phyloP scores from a whole-genome alignment of 2,329 filamentous ascomycete genomes.

The Aspergillus terreus region DNA sequence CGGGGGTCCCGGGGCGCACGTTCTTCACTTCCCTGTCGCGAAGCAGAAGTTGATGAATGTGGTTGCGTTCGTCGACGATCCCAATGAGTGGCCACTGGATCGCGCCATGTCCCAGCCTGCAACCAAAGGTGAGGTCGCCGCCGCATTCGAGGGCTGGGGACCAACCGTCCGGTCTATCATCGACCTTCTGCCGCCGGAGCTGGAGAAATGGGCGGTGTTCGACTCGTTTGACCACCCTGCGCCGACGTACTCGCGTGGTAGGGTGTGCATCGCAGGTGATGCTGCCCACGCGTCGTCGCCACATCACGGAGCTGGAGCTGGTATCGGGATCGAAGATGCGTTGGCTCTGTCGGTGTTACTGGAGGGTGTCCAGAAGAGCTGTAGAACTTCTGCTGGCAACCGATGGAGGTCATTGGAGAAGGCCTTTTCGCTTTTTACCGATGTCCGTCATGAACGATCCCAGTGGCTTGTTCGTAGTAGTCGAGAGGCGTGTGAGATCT shows the following conservation, averaged over 20 bases:
- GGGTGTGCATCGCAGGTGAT: constrained; percentile 21
- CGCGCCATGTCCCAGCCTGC: constrained; percentile 14
- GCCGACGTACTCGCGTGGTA: constrained; percentile 33
- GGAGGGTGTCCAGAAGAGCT: not conserved
- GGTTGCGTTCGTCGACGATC: constrained; percentile 21
- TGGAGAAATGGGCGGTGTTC: constrained; percentile 57
- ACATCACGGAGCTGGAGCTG: constrained; percentile 25
- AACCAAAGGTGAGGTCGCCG: constrained; percentile 8
- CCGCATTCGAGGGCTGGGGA: constrained; percentile 6
- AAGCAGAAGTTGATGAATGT: constrained; percentile 20
- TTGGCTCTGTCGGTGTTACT: constrained; percentile 15
- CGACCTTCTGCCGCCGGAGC: constrained; percentile 45
- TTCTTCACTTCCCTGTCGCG: constrained; percentile 51
- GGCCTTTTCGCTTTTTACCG: constrained; percentile 39
- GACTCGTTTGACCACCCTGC: constrained; percentile 46
- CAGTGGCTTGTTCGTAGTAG: constrained; percentile 45
- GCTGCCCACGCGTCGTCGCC: constrained; percentile 26
- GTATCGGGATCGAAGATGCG: constrained; percentile 25
- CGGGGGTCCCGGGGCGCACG: constrained; percentile 55
- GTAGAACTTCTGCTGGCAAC: not conserved
- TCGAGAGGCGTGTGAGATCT: constrained; percentile 20
- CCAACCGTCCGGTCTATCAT: constrained; percentile 45
- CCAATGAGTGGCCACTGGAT: constrained; percentile 14
- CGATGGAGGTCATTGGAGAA: constrained; percentile 8
- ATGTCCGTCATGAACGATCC: constrained; percentile 37